Base-by-base conservation (phyloP, 805 yeast species). In the Kodamaea nitidulidarum region DNA sequence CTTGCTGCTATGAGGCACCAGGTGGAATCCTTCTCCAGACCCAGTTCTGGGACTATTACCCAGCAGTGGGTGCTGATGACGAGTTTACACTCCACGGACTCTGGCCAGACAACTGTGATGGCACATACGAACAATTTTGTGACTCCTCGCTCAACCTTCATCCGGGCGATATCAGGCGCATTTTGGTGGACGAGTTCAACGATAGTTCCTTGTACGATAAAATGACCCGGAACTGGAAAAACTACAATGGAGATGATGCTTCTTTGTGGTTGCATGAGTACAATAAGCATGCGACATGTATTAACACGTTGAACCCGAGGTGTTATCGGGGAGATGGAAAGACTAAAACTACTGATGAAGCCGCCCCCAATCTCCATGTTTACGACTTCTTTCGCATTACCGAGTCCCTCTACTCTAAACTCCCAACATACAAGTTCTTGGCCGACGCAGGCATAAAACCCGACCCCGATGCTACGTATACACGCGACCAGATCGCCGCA, bases 211-310 rank as follows among this genome's bases (percentile, higher is more conserved):
- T 88, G 35, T 65, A 84, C 33, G 59, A 63, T 1, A 70, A 72
- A 42, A 78, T 90, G 87, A 47, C 63, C 17, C 52, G 52, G 21
- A 61, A 71, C 44, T 90, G 97, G 97, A 81, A 83, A 56, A 81
- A 83, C 51, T 74, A 73, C 52, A 78, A 76, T 36, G 87, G 87
- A 8, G 58, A 75, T 41, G 91, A 84, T 55, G 80, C 76, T 42
- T 56, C 71, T 4, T 65, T 90, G 36, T 90, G 98, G 98, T 71
- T 75, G 25, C 96, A 90, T 61, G 97, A 90, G 61, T 90, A 76
- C 71, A 88, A 90, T 66, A 90, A 90, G 58, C 98, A 90, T 57
- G 97, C 90, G 16, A 88, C 96, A 7, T 90, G 97, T 63, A 80
- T 88, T 73, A 76, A 81, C 35, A 88, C 96, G 1, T 66, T 90